Conservation (phyloP, 1,139 yeast genomes). For the Saccharomyces hybrid region DNA sequence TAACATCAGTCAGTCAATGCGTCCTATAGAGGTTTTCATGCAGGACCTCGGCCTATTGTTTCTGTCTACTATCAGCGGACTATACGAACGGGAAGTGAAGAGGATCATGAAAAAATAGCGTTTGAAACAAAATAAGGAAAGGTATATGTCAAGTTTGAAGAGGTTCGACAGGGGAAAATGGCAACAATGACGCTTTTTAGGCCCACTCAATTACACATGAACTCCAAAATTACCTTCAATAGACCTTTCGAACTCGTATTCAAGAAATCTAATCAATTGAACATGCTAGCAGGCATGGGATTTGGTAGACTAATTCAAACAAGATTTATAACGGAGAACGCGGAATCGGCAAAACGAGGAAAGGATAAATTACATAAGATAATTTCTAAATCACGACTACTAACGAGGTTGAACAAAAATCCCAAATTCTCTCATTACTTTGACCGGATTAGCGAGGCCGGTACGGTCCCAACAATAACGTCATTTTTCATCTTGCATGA, state of each 20-base stretch:
- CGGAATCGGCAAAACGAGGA: neutral
- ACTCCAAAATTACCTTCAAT: neutral
- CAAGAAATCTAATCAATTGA: neutral
- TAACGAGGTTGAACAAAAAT: slow-evolving; percentile 18
- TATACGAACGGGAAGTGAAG: neutral
- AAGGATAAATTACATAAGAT: slow-evolving; percentile 20
- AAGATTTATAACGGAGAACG: neutral
- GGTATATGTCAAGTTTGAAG: neutral
- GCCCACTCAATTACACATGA: neutral
- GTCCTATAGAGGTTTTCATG: neutral
- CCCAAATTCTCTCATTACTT: slow-evolving; percentile 24
- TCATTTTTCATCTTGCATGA: slow-evolving; percentile 80
- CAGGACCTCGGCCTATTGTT: slow-evolving; percentile 1
- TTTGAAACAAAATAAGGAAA: neutral
- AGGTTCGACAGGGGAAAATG: too few species aligned
- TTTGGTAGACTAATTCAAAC: neutral
- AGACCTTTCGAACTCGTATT: neutral
- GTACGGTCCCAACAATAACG: slow-evolving; percentile 65
- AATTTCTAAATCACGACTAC: slow-evolving; percentile 20
- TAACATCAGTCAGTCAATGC: neutral
- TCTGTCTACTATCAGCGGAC: neutral
- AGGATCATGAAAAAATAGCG: neutral
- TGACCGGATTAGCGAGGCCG: slow-evolving; percentile 30
- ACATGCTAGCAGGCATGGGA: neutral
- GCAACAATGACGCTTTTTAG: neutral